phyloP scores from a whole-genome alignment of 192 early-diverging fungal species.

The Coemansia sp. region DNA sequence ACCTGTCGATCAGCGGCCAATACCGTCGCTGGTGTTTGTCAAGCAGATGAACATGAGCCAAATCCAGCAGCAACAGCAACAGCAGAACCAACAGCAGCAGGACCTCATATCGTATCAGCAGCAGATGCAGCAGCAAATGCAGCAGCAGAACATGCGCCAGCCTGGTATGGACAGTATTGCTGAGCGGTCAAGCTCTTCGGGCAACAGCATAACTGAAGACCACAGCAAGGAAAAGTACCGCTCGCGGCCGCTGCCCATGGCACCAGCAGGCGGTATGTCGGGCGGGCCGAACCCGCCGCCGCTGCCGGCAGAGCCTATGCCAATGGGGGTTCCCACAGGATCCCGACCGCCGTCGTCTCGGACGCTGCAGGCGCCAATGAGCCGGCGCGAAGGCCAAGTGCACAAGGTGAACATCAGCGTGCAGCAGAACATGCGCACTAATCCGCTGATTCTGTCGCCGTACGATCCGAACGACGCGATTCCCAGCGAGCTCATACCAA shows the following conservation, averaged over 20 bases:
- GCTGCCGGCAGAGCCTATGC: constrained; percentile 39
- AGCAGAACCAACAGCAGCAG: constrained; percentile 4
- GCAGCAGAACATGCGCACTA: constrained; percentile 10
- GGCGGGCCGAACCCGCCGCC: constrained; percentile 16
- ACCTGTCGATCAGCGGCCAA: constrained; percentile 27
- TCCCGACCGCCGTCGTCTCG: constrained; percentile 6
- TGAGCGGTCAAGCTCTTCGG: constrained; percentile 18
- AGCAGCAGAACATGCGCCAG: constrained; percentile 17
- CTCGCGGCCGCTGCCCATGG: constrained; percentile 28
- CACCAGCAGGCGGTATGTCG: constrained; percentile 9
- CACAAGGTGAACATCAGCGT: constrained; percentile 9
- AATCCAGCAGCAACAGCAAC: neutral
- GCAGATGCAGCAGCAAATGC: constrained; percentile 7
- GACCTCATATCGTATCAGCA: neutral
- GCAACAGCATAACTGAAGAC: constrained; percentile 13
- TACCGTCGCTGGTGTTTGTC: constrained; percentile 24
- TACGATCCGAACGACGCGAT: constrained; percentile 8
- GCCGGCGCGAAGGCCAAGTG: constrained; percentile 2
- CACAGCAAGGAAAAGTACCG: constrained; percentile 26
- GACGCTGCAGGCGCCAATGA: neutral
- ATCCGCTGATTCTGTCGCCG: constrained; percentile 19
- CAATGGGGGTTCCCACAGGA: constrained; percentile 1
- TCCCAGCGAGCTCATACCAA: neutral
- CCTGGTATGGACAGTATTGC: constrained; percentile 25
- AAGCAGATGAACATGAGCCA: constrained; percentile 27